Percentiles rank a stretch among this genome's conserved stretches.
Conservation (phyloP, 208 protist species). For the Lotmaria passim region DNA sequence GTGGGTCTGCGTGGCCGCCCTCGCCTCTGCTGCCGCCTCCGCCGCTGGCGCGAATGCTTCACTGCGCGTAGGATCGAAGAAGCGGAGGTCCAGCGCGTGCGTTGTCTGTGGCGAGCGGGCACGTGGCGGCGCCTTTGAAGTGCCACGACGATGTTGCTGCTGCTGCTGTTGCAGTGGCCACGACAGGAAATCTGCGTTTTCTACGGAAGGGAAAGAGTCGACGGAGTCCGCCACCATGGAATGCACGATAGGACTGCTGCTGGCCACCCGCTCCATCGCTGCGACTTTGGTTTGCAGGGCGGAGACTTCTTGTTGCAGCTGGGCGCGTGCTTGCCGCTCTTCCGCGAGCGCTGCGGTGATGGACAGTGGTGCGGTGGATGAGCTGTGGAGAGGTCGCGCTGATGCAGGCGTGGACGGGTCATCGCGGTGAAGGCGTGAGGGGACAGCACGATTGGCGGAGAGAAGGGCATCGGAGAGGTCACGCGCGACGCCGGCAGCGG, state of each 20-base stretch:
- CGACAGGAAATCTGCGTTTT: not conserved
- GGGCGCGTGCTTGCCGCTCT: slow-evolving; percentile 11
- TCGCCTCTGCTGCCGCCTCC: not conserved
- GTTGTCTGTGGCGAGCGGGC: slow-evolving; percentile 33
- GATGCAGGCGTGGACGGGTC: not conserved
- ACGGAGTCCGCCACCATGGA: not conserved
- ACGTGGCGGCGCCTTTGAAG: slow-evolving; percentile 11
- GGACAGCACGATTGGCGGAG: slow-evolving; percentile 11
- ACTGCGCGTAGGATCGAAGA: slow-evolving; percentile 35
- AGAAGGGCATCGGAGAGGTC: slow-evolving; percentile 26
- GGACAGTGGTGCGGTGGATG: not conserved
- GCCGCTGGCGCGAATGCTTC: not conserved
- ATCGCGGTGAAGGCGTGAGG: not conserved
- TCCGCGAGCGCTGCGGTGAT: not conserved
- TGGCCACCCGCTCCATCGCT: slow-evolving; percentile 11
- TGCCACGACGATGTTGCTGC: not conserved
- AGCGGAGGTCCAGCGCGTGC: slow-evolving; percentile 31
- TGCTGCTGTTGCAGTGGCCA: not conserved
- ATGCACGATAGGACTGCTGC: not conserved
- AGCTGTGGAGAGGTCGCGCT: too few species aligned
- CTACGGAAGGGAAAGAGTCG: not conserved
- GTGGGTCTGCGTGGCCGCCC: not conserved
- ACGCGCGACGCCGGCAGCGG: slow-evolving; percentile 15
- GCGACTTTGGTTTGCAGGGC: slow-evolving; percentile 16
- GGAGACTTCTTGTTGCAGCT: slow-evolving; percentile 13